These are phyloP conservation scores for Polytrichum formosum DNA, from an alignment of 225 moss, liverwort and hornwort genomes.

Conservation along the genomic window DNA sequence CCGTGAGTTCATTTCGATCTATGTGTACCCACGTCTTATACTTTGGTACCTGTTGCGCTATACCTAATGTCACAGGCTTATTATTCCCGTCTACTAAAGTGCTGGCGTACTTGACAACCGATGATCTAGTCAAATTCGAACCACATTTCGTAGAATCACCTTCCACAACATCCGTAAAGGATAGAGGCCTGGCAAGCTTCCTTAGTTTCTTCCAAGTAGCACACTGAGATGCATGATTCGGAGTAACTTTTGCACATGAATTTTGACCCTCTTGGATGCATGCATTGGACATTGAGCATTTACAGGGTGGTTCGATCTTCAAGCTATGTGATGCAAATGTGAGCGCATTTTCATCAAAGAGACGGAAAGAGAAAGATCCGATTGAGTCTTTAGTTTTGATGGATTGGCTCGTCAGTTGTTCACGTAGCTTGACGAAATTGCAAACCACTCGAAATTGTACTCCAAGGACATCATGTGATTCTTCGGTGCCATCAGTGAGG, in stretches of 20 bases:
- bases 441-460: constrained; percentile 4
- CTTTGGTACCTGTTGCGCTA: constrained; percentile 6
- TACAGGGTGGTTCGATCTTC: background rate
- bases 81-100: constrained; percentile 2
- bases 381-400: background rate
- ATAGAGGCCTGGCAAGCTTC: background rate
- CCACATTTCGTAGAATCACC: background rate
- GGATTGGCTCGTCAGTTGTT: background rate
- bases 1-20: constrained; percentile 10
- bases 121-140: background rate
- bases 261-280: background rate
- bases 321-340: background rate
- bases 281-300: background rate
- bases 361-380: background rate
- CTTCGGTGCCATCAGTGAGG: background rate
- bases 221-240: background rate
- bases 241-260: background rate
- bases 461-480: background rate
- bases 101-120: constrained; percentile 6
- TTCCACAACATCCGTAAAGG: background rate
- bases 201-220: background rate
- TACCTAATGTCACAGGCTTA: background rate
- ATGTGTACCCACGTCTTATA: constrained; percentile 11
- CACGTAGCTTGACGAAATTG: background rate
- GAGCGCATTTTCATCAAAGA: background rate